Percentiles rank a stretch among this genome's conserved stretches.
These are phyloP conservation scores for Cordyceps farinosa DNA, from an alignment of 2,329 filamentous ascomycete species.

Conservation along the genomic window DNA sequence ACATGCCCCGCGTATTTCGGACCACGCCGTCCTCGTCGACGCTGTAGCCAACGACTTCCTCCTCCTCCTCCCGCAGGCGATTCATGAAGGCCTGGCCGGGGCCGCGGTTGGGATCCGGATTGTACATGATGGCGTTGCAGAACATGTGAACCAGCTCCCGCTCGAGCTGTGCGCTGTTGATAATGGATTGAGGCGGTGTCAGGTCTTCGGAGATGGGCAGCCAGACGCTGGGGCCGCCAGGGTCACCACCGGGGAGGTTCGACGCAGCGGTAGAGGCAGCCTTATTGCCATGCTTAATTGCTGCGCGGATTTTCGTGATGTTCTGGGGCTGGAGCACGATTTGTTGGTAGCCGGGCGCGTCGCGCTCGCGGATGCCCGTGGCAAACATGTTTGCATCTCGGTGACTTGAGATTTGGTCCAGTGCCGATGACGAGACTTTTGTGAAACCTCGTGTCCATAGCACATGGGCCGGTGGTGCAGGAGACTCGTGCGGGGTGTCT, in stretches of 20 bases:
- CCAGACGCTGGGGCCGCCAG: constrained; percentile 54
- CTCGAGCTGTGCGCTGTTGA: constrained; percentile 90
- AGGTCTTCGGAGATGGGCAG: constrained; percentile 72
- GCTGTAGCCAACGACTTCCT: constrained; percentile 56
- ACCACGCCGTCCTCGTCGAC: constrained; percentile 83
- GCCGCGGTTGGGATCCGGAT: constrained; percentile 72
- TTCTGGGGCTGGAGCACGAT: constrained; percentile 73
- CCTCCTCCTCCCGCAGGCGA: constrained; percentile 40
- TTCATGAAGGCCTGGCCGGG: constrained; percentile 60
- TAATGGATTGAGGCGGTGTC: constrained; percentile 80
- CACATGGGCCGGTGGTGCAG: constrained; percentile 62
- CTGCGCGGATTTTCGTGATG: constrained; percentile 71
- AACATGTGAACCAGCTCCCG: constrained; percentile 96
- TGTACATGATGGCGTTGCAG: constrained; percentile 98
- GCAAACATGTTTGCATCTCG: constrained; percentile 78
- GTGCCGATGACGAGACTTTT: constrained; percentile 66
- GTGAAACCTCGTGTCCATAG: constrained; percentile 73
- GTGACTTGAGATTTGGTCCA: constrained; percentile 74
- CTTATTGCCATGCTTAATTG: constrained; percentile 69
- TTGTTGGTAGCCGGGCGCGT: constrained; percentile 71
- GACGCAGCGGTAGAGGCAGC: constrained; percentile 59
- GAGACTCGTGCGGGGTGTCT: constrained; percentile 44
- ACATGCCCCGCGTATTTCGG: constrained; percentile 85
- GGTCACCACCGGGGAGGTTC: constrained; percentile 57
- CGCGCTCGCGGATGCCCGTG: constrained; percentile 67